Percentiles rank a stretch among this genome's conserved stretches.
These are phyloP conservation scores for Pseudoscleropodium purum DNA, from an alignment of 225 moss, liverwort and hornwort species.

Conservation along the genomic window DNA sequence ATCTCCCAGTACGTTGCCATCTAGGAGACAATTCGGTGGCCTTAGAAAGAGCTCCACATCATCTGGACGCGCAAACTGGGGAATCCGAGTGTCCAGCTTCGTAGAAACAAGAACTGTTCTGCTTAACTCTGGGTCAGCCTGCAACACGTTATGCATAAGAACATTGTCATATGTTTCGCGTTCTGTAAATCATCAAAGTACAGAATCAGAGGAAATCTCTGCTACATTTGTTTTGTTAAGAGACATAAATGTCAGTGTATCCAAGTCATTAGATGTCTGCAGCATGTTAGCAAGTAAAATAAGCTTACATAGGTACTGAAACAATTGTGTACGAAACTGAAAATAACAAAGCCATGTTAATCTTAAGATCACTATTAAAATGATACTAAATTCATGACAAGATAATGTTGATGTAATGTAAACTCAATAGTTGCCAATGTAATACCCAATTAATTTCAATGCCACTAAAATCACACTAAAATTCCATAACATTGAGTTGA, in stretches of 20 bases:
- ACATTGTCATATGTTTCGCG: not conserved
- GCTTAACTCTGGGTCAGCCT: slow-evolving; percentile 87
- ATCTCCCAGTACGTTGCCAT: slow-evolving; percentile 64
- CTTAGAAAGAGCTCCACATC: slow-evolving; percentile 90
- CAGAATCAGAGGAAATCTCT: not conserved
- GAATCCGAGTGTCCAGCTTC: slow-evolving; percentile 91
- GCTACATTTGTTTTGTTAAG: no score
- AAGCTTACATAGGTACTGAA: not conserved
- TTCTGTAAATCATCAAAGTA: not conserved
- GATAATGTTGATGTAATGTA: not conserved
- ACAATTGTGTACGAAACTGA: not conserved
- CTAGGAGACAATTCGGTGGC: slow-evolving; percentile 57
- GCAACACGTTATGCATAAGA: not conserved
- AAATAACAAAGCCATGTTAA: not conserved
- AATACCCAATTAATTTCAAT: not conserved
- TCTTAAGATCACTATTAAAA: no score
- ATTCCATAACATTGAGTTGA: not conserved
- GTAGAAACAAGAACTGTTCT: slow-evolving; percentile 88
- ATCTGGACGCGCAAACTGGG: slow-evolving; percentile 84
- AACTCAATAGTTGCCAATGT: not conserved
- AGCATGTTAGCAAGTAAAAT: not conserved
- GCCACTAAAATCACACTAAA: not conserved
- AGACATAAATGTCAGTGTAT: not conserved
- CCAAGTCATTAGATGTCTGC: not conserved
- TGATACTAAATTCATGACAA: not conserved